These are phyloP conservation scores for Biscutella laevigata DNA, from an alignment of 441 rosid genomes.

Conservation along the genomic window DNA sequence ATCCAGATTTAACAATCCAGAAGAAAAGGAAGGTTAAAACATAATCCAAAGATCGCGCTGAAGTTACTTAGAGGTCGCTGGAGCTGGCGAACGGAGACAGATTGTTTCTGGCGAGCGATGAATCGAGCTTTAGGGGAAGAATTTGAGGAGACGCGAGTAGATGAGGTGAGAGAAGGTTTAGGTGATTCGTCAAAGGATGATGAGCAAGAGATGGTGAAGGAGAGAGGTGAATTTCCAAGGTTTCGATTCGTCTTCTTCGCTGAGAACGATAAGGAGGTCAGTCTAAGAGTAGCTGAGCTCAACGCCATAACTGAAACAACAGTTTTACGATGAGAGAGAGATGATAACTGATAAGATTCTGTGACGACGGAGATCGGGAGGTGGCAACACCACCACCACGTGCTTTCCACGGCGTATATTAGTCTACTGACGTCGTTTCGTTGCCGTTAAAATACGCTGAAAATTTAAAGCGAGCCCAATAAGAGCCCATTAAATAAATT, in stretches of 20 bases:
- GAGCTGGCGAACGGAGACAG: constrained; percentile 60
- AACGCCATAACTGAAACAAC: constrained; percentile 29
- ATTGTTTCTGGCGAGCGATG: constrained; percentile 65
- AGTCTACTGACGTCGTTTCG: constrained; percentile 2
- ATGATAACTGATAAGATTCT: constrained; percentile 20
- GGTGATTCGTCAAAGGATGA: constrained; percentile 26
- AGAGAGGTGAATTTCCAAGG: constrained; percentile 15
- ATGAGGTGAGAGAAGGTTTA: constrained; percentile 16
- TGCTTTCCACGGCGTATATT: constrained; percentile 17
- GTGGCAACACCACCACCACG: constrained; percentile 23
- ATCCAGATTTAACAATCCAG: background rate
- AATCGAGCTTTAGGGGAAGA: constrained; percentile 59
- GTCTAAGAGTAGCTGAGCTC: constrained; percentile 28
- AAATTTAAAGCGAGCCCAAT: background rate
- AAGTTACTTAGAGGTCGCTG: constrained; percentile 76
- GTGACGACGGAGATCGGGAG: constrained; percentile 16
- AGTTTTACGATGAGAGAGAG: constrained; percentile 5
- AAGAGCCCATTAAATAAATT: constrained; percentile 1
- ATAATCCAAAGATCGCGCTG: too few relatives aligned
- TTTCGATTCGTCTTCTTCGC: constrained; percentile 25
- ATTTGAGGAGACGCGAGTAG: constrained; percentile 37
- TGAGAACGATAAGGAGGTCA: constrained; percentile 24
- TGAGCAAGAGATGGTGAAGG: constrained; percentile 17
- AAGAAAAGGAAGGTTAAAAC: background rate
- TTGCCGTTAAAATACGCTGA: constrained; percentile 11